phyloP scores from a whole-genome alignment of 73 alveolate genomes.

The Paraurostyla sp. region DNA sequence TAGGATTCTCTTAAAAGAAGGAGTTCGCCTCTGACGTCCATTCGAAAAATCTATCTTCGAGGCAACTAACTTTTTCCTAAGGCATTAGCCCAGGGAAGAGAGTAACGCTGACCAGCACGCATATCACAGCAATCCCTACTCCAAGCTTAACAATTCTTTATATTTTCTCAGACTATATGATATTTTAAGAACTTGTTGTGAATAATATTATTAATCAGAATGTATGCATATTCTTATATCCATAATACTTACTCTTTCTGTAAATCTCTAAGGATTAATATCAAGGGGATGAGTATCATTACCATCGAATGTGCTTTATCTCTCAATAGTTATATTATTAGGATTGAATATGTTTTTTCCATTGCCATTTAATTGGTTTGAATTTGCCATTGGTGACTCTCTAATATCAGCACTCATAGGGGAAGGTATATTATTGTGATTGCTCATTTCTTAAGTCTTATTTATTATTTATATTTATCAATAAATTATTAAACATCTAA shows the following conservation, averaged over 20 bases:
- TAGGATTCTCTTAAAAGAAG: background rate
- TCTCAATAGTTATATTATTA: background rate
- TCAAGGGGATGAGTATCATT: background rate
- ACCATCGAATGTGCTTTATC: background rate
- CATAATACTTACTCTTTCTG: background rate
- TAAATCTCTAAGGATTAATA: background rate
- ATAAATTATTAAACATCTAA: background rate
- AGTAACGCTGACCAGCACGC: conserved; percentile 18
- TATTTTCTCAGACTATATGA: conserved; percentile 19
- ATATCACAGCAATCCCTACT: background rate
- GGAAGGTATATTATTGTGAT: background rate
- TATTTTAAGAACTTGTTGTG: background rate
- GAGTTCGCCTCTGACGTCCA: conserved; percentile 36
- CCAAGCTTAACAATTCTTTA: conserved; percentile 1
- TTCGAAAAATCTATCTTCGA: conserved; percentile 31
- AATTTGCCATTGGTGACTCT: background rate
- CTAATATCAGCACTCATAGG: background rate
- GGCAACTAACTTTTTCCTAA: conserved; percentile 24
- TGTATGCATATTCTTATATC: background rate
- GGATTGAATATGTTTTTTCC: background rate
- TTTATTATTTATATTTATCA: background rate
- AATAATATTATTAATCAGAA: background rate
- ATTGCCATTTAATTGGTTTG: background rate
- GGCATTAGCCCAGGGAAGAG: conserved; percentile 46
- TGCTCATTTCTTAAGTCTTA: background rate